Evolutionary conservation across 176 grass and related monocot species (phyloP), one percentile per base, ranked within the genome.

Genomic region (Alopecurus myosuroides): DNA sequence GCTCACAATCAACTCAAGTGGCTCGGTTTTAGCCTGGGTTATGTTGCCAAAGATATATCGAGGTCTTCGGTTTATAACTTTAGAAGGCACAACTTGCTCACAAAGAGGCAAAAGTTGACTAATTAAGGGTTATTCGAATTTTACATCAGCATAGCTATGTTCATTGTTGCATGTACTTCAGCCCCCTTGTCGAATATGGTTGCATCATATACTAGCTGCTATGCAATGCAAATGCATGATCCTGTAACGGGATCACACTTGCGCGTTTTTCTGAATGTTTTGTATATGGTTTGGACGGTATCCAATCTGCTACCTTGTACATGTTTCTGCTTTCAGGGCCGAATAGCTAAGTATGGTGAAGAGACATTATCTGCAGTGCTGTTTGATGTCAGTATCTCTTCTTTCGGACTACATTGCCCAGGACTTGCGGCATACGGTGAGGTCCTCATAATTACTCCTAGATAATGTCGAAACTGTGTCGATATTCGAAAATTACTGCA

Each of bases 351-450:
- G 56, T 77, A 97, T 94, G 92, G 92, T n/a, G n/a, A n/a, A n/a
- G n/a, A n/a, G n/a, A 35, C 34, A 35, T 35, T 35, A 93, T 23
- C 85, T 98, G 15, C 93, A 95, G 58, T 98, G 96, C 36, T 93
- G 87, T 62, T 83, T 98, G 85, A 98, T 98, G 91, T 95, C 93
- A 7, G 89, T 98, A 51, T 95, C 93, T 70, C 91, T 98, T 90
- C 93, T 93, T 63, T 95, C 93, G 96, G 96, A 98, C 48, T 52
- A 64, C 58, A 92, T 95, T 50, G 89, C 91, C 0, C 91, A 98
- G 46, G 96, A 95, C 72, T 49, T 94, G 50, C 51, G 95, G 77
- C 94, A 95, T 85, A 98, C 94, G 91, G 96, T 95, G 34, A 83
- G 65, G 4, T 66, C 55, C 80, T 45, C 44, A 33, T 81, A n/a